Percentiles rank a stretch among this genome's conserved stretches.
phyloP scores from a whole-genome alignment of 129 eudicot genomes.

The Flaveria brownii region DNA sequence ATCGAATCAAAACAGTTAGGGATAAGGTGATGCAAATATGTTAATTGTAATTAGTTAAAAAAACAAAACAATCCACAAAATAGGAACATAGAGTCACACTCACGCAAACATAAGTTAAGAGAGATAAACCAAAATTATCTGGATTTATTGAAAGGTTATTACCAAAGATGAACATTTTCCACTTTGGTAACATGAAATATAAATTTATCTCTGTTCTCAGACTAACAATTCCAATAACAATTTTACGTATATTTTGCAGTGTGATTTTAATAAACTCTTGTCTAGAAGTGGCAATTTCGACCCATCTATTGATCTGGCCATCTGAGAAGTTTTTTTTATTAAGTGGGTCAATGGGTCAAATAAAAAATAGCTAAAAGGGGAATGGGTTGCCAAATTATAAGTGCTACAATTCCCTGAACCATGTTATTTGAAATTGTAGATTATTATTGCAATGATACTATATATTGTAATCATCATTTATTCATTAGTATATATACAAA shows the following conservation, averaged over 20 bases:
- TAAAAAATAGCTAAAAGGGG: not conserved
- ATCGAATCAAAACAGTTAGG: conserved; percentile 1
- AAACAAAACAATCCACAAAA: not conserved
- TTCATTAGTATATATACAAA: not conserved
- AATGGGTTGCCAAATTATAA: not conserved
- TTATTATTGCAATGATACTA: not conserved
- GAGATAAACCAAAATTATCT: conserved; percentile 7
- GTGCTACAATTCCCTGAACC: not conserved
- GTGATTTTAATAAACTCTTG: not conserved
- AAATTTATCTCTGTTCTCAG: not conserved
- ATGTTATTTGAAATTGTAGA: not conserved
- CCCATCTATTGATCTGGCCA: not conserved
- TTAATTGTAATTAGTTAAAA: conserved; percentile 6
- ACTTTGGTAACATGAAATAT: not conserved
- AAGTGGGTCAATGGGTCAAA: not conserved
- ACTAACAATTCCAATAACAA: not conserved
- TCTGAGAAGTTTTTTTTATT: not conserved
- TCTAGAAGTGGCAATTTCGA: not conserved
- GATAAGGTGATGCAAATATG: conserved; percentile 17
- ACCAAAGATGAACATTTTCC: not conserved
- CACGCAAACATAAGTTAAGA: conserved; percentile 2
- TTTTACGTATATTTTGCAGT: not conserved
- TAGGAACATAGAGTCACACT: not conserved
- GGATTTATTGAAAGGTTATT: not conserved
- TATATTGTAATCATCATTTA: not conserved